These are phyloP conservation scores for Eucalyptus tenuipes DNA, from an alignment of 345 rosid genomes.

Conservation along the genomic window DNA sequence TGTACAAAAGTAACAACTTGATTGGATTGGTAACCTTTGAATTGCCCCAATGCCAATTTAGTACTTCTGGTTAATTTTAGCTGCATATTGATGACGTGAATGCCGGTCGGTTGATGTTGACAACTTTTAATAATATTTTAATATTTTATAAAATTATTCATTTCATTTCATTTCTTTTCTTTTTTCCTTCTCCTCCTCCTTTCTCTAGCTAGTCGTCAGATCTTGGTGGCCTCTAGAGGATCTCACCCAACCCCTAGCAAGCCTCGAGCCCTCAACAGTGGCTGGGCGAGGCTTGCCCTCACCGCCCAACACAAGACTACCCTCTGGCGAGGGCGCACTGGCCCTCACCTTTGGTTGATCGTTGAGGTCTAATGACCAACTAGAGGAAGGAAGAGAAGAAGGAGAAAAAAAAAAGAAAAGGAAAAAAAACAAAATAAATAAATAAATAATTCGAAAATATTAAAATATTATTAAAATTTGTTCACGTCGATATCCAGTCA, in stretches of 20 bases:
- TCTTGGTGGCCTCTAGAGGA: background rate
- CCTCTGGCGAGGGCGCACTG: rapidly evolving
- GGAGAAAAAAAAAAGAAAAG: rapidly evolving
- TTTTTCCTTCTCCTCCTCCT: too few species aligned
- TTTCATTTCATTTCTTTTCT: rapidly evolving
- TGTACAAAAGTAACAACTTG: background rate
- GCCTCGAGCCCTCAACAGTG: rapidly evolving
- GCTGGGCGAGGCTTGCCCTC: rapidly evolving
- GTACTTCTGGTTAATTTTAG: rapidly evolving
- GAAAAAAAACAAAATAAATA: rapidly evolving
- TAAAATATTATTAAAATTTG: rapidly evolving
- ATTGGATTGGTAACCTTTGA: background rate
- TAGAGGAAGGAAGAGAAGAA: background rate
- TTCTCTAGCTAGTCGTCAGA: too few species aligned
- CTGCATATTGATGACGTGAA: rapidly evolving
- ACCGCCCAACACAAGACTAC: rapidly evolving
- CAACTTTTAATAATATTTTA: too few species aligned
- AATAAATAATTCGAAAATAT: too few species aligned
- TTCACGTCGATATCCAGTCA: rapidly evolving
- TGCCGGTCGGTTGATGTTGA: rapidly evolving
- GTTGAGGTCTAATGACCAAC: rapidly evolving
- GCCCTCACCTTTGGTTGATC: background rate
- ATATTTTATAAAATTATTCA: rapidly evolving
- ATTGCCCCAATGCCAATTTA: rapidly evolving
- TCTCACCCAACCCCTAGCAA: background rate